Conservation (phyloP, 371 early-diverging fungal genomes). For the Apophysomyces sp. region DNA sequence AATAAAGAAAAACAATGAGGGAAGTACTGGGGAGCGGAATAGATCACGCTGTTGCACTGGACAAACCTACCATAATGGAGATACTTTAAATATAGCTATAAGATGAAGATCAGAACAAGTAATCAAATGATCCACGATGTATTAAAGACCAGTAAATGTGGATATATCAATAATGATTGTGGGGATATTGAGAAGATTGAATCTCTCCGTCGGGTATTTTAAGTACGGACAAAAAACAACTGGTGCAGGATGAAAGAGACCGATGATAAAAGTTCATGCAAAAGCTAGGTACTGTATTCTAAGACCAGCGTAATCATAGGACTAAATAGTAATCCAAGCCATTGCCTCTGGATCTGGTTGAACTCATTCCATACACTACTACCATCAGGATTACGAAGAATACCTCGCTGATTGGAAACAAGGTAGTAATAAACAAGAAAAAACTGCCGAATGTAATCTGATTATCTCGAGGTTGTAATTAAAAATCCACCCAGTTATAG, state of each 20-base stretch:
- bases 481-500: conserved; percentile 53
- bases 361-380: too few relatives aligned
- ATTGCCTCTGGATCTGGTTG: conserved; percentile 62
- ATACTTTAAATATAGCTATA: conserved; percentile 44
- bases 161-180: conserved; percentile 44
- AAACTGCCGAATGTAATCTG: background rate
- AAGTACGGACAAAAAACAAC: too few relatives aligned
- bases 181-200: conserved; percentile 42
- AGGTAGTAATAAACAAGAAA: background rate
- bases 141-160: conserved; percentile 38
- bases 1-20: conserved; percentile 48
- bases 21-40: conserved; percentile 60
- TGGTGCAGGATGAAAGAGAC: conserved; percentile 43
- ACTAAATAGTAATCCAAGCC: conserved; percentile 61
- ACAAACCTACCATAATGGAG: conserved; percentile 48
- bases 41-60: conserved; percentile 54
- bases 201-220: conserved; percentile 31
- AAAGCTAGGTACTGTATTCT: conserved; percentile 39
- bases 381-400: conserved; percentile 34
- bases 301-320: conserved; percentile 51
- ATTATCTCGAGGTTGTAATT: conserved; percentile 31
- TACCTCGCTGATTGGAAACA: too few relatives aligned
- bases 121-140: conserved; percentile 42
- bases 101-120: conserved; percentile 33
- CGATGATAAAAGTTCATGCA: conserved; percentile 46